phyloP scores from a whole-genome alignment of 2,329 filamentous ascomycete genomes.

The Akanthomyces muscarius region DNA sequence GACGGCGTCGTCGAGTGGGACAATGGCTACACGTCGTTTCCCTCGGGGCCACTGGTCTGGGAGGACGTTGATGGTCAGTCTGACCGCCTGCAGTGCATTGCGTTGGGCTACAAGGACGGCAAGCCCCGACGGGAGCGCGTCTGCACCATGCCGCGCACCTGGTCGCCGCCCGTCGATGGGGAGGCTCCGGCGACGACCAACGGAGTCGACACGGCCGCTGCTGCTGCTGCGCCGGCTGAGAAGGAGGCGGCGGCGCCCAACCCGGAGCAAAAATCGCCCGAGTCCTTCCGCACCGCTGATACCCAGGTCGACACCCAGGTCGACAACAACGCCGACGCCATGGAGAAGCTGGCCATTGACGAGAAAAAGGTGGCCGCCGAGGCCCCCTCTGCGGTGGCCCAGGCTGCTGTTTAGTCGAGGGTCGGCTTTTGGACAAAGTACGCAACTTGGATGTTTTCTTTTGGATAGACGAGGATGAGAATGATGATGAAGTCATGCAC shows the following conservation, averaged over 20 bases:
- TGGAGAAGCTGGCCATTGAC: constrained; percentile 32
- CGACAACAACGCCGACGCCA: constrained; percentile 24
- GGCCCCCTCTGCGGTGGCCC: neutral
- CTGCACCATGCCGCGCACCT: constrained; percentile 48
- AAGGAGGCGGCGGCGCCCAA: neutral
- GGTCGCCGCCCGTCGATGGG: constrained; percentile 25
- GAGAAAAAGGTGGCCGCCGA: constrained; percentile 21
- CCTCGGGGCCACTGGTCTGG: constrained; percentile 56
- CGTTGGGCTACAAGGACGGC: constrained; percentile 46
- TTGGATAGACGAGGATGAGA: neutral
- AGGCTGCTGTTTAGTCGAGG: neutral
- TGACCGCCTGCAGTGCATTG: constrained; percentile 48
- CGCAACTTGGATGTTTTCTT: neutral
- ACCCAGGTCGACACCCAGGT: constrained; percentile 21
- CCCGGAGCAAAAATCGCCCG: constrained; percentile 17
- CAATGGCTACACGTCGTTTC: constrained; percentile 49
- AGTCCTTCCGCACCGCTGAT: constrained; percentile 28
- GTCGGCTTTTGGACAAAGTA: neutral
- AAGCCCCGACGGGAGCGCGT: constrained; percentile 44
- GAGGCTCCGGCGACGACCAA: constrained; percentile 17
- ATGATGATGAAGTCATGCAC: neutral
- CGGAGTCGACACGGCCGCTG: neutral
- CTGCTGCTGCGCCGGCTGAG: neutral
- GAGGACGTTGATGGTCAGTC: constrained; percentile 39
- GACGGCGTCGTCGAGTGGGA: constrained; percentile 49